Evolutionary conservation across 2,329 filamentous ascomycete genomes (phyloP), one percentile per base, ranked within the genome.

Genomic region (Nigrospora oryzae): DNA sequence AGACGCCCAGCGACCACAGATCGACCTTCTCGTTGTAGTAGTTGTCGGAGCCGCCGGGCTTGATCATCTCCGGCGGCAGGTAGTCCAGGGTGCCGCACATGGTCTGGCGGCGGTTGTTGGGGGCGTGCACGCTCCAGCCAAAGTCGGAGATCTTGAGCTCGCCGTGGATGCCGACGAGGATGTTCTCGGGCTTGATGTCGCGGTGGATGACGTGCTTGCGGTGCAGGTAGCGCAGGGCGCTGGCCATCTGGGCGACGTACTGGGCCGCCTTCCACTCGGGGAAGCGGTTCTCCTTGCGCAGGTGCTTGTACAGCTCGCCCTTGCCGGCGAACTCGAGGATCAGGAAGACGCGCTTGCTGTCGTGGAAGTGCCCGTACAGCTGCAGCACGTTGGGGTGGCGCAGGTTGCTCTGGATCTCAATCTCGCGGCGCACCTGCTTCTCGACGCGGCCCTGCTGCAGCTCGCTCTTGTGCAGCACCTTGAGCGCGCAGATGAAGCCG

Each of bases 101-200:
- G 45, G 93, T 98, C 60, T 90, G 85, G 50, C 93, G 78, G 55
- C 93, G 75, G 69, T 91, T 94, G 66, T 95, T 96, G 28, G 93
- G 93, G 5, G 93, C 93, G 65, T 98, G 93, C 4, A 97, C 93
- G 62, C 87, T 94, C 93, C 93, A 98, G 41, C 93, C 91, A 60
- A 97, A 98, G 65, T 98, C 93, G 5, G 89, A 94, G 59, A 98
- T 90, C 68, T 98, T 98, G 70, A 98, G 90, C 72, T 98, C 93
- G 53, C 90, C 93, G 61, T 97, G 91, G 48, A 97, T 89, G 13
- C 91, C 91, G 30, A 97, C 84, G 17, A 97, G 77, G 52, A 97
- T 97, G 59, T 97, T 97, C 68, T 97, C 90, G 3, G 90, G 90
- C 72, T 97, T 97, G 70, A 97, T 97, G 58, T 97, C 90, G 47